Evolutionary conservation across 202 grass and related monocot genomes (phyloP), one percentile per base, ranked within the genome.

Genomic region (Panicum virgatum): DNA sequence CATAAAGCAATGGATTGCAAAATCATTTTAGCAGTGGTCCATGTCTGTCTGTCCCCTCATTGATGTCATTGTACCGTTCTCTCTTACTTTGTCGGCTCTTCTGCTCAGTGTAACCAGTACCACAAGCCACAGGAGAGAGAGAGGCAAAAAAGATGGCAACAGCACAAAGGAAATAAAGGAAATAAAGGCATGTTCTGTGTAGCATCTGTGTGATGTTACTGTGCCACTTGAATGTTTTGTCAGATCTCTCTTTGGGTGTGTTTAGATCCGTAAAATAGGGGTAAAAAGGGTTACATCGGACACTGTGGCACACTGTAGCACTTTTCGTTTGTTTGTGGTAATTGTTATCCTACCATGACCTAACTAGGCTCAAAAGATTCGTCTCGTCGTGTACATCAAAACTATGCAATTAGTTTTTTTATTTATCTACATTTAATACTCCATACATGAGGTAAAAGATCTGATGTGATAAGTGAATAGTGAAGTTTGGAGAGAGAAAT

Each of bases 1-100:
- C 87, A 90, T 90, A 90, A 80, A 86, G 84, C 80, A 90, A 90
- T 90, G 67, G 88, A 90, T 86, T 86, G 79, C 88, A 75, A 86
- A 86, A 90, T 90, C 88, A 87, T 90, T 79, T 79, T 82, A 32
- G 61, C 78, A 77, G 85, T 87, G 72, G 70, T 40, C 78, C 78
- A 82, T 54, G 53, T 54, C 54, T 50, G 32, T 40, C 32, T 77
- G 78, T 77, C 72, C 85, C 85, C 44, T 62, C 54, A 25, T 52
- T 32, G 2, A 50, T 59, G 61, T 60, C 77, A 69, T 63, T 75
- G 22, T 47, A 73, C 75, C 66, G 78, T 68, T 81, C 53, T 60
- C 75, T 47, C 52, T 81, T 76, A 1, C 78, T 51, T 81, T 86
- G 84, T 86, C 77, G 62, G 70, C n/a, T 38, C 62, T 69, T 64